These are phyloP conservation scores for Diaporthe destruens DNA, from an alignment of 2,329 filamentous ascomycete genomes.

Conservation along the genomic window DNA sequence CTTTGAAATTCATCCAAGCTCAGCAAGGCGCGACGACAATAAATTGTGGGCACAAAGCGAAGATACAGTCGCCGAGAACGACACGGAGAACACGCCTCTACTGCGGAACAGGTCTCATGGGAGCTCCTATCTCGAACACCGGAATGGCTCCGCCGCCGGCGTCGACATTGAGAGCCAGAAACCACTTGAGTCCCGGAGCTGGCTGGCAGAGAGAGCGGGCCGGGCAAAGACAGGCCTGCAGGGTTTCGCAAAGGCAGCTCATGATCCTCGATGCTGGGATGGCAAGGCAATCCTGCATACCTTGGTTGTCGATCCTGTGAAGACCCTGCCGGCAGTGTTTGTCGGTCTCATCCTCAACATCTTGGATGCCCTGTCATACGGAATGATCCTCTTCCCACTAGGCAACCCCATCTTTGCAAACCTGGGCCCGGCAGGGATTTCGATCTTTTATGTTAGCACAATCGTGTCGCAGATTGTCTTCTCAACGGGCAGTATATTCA, in stretches of 20 bases:
- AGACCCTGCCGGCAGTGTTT: slow-evolving; percentile 85
- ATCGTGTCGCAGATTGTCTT: slow-evolving; percentile 94
- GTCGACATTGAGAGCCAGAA: slow-evolving; percentile 67
- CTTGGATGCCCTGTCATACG: slow-evolving; percentile 94
- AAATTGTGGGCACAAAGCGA: slow-evolving; percentile 9
- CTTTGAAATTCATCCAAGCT: slow-evolving; percentile 40
- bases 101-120: slow-evolving; percentile 52
- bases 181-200: slow-evolving; percentile 48
- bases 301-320: slow-evolving; percentile 74
- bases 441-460: slow-evolving; percentile 98
- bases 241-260: slow-evolving; percentile 49
- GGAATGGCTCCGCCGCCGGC: slow-evolving; percentile 45
- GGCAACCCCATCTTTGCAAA: slow-evolving; percentile 87
- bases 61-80: slow-evolving; percentile 20
- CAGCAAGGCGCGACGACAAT: slow-evolving; percentile 40
- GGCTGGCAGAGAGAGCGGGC: slow-evolving; percentile 51
- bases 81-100: slow-evolving; percentile 62
- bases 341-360: slow-evolving; percentile 92
- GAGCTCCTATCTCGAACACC: slow-evolving; percentile 45
- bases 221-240: slow-evolving; percentile 44
- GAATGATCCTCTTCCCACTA: slow-evolving; percentile 95
- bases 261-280: slow-evolving; percentile 80
- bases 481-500: slow-evolving; percentile 88
- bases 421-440: slow-evolving; percentile 92
- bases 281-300: slow-evolving; percentile 72